A percentile compares a stretch with the other conserved stretches of the same genome.
phyloP scores from a whole-genome alignment of 768 basidiomycete genomes.

The Epithele typhae region DNA sequence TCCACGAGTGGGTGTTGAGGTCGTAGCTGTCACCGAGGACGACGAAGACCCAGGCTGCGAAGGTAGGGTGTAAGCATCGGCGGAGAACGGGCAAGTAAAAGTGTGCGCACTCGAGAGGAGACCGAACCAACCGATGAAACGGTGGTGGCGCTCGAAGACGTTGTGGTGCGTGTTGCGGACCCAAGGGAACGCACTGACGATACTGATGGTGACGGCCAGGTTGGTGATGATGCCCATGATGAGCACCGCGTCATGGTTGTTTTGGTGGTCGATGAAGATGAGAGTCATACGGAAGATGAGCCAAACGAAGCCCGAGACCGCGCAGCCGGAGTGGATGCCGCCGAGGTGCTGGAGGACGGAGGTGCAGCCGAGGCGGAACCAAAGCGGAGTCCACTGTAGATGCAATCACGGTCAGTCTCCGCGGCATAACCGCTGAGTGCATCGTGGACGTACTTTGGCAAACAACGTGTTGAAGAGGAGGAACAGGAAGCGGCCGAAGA shows the following conservation, averaged over 20 bases:
- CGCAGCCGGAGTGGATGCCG: constrained; percentile 43
- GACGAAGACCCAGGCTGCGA: constrained; percentile 36
- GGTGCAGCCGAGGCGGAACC: constrained; percentile 35
- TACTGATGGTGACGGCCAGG: constrained; percentile 31
- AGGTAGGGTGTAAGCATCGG: constrained; percentile 9
- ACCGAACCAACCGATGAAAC: constrained; percentile 39
- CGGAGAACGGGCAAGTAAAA: constrained; percentile 2
- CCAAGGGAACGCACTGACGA: constrained; percentile 38
- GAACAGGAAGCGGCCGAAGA: constrained; percentile 37
- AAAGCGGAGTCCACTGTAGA: constrained; percentile 35
- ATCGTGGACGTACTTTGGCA: constrained; percentile 28
- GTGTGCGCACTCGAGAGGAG: constrained; percentile 27
- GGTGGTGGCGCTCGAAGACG: constrained; percentile 40
- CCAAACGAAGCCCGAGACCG: constrained; percentile 34
- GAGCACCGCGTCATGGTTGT: constrained; percentile 33
- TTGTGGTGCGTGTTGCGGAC: constrained; percentile 41
- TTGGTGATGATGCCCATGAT: constrained; percentile 36
- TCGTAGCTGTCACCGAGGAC: constrained; percentile 38
- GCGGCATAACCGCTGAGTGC: neutral
- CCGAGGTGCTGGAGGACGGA: constrained; percentile 37
- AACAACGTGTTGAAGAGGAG: constrained; percentile 31
- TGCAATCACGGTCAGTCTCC: neutral
- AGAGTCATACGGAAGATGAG: constrained; percentile 32
- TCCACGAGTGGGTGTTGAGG: constrained; percentile 30
- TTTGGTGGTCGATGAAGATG: constrained; percentile 32